A percentile compares a stretch with the other conserved stretches of the same genome.
phyloP scores from a whole-genome alignment of 345 rosid species.

The Gossypium turneri region DNA sequence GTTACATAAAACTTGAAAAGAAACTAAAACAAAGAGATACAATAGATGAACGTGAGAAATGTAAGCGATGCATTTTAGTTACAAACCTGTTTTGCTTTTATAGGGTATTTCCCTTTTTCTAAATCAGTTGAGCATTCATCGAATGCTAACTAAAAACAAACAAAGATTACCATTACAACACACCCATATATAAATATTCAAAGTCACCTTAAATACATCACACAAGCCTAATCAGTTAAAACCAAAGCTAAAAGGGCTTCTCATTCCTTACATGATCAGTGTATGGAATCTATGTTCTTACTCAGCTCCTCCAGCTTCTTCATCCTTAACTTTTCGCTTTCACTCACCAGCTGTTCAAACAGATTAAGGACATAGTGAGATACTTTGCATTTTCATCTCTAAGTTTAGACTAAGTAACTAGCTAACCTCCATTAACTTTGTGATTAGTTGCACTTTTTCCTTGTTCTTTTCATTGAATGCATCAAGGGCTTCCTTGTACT shows the following conservation, averaged over 20 bases:
- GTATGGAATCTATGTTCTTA: conserved; percentile 52
- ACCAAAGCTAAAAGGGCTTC: background rate
- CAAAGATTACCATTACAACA: conserved; percentile 13
- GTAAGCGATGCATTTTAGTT: background rate
- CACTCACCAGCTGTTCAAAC: conserved; percentile 65
- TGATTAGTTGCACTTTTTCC: conserved; percentile 83
- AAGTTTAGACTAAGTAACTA: conserved; percentile 24
- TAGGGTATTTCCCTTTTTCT: conserved; percentile 11
- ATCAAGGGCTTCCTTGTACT: conserved; percentile 82
- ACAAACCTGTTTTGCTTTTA: conserved; percentile 16
- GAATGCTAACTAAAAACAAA: conserved; percentile 19
- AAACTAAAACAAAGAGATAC: background rate
- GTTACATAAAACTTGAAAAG: conserved; percentile 2
- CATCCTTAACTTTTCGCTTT: conserved; percentile 80
- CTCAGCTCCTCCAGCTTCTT: conserved; percentile 88
- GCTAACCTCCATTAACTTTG: conserved; percentile 84
- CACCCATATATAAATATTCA: conserved; percentile 16
- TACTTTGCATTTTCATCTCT: background rate
- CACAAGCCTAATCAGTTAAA: conserved; percentile 21
- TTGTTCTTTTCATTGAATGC: conserved; percentile 79
- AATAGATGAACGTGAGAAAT: background rate
- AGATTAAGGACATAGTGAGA: conserved; percentile 7
- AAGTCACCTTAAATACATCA: conserved; percentile 21
- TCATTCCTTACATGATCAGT: background rate
- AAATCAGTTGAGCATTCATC: conserved; percentile 11